Evolutionary conservation across 495 filamentous ascomycete genomes (phyloP).

Genomic region (Neurospora sp.): DNA sequence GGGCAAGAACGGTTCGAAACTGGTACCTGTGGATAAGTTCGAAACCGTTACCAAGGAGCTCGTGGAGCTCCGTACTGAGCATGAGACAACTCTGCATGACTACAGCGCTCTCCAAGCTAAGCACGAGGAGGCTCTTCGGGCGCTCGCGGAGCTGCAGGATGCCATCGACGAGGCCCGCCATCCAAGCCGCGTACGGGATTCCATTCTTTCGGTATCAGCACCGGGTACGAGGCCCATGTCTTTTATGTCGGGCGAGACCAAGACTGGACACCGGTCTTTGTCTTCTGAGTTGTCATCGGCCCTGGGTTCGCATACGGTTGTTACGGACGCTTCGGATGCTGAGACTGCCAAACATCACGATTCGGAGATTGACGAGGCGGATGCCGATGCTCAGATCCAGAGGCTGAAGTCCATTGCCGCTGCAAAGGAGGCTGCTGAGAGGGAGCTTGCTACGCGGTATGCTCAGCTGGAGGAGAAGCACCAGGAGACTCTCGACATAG

Average conservation of each 20-base stretch:
- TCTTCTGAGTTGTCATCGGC: conserved; percentile 93
- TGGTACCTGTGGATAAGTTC: conserved; percentile 77
- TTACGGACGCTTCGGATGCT: conserved; percentile 46
- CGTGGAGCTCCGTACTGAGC: conserved; percentile 78
- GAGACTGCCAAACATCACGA: conserved; percentile 31
- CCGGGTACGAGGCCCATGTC: conserved; percentile 62
- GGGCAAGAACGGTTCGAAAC: conserved; percentile 35
- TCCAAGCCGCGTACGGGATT: conserved; percentile 39
- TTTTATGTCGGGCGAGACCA: conserved; percentile 84
- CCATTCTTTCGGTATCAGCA: conserved; percentile 45
- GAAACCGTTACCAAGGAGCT: conserved; percentile 89
- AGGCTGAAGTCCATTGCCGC: conserved; percentile 54
- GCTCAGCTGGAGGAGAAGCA: conserved; percentile 72
- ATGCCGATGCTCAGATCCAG: conserved; percentile 54
- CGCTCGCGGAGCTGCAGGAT: conserved; percentile 76
- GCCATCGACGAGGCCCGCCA: conserved; percentile 75
- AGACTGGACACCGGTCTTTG: conserved; percentile 75
- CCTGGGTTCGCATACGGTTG: conserved; percentile 68
- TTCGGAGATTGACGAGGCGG: conserved; percentile 18
- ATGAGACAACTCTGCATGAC: conserved; percentile 73
- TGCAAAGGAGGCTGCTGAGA: conserved; percentile 69
- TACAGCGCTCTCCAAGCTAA: conserved; percentile 76
- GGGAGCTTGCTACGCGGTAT: conserved; percentile 64
- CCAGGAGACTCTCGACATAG: conserved; percentile 66
- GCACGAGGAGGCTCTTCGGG: conserved; percentile 80